These are phyloP conservation scores for Sextonia rubra DNA, from an alignment of 164 flowering plant genomes.

Conservation along the genomic window DNA sequence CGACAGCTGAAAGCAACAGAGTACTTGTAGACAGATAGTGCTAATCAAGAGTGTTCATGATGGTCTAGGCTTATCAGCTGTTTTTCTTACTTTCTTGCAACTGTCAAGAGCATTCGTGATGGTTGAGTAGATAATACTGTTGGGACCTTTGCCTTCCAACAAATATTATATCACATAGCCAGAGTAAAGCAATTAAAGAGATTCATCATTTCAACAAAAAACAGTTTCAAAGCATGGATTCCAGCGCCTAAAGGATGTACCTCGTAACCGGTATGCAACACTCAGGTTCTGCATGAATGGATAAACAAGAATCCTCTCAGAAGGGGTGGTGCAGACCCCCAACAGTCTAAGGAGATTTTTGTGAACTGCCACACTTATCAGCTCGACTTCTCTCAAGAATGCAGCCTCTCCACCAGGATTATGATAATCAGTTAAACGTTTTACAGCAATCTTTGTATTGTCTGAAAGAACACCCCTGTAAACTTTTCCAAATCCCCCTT, in stretches of 20 bases:
- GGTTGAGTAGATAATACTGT: too few species aligned
- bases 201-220: neutral
- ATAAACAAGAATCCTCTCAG: constrained; percentile 49
- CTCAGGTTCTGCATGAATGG: constrained; percentile 58
- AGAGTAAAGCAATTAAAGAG: too few species aligned
- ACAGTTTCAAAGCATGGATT: neutral
- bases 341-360: constrained; percentile 46
- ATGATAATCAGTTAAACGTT: constrained; percentile 49
- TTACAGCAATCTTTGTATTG: constrained; percentile 52
- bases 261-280: constrained; percentile 50
- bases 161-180: too few species aligned
- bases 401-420: constrained; percentile 54
- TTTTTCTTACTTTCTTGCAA: too few species aligned
- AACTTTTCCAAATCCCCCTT: constrained; percentile 62
- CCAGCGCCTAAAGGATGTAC: constrained; percentile 12
- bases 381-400: constrained; percentile 50
- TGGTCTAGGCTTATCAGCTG: too few species aligned
- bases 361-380: constrained; percentile 52
- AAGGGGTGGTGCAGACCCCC: constrained; percentile 46
- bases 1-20: too few species aligned
- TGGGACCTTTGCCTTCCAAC: too few species aligned
- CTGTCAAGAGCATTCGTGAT: too few species aligned
- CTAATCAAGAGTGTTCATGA: too few species aligned
- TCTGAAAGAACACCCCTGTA: constrained; percentile 40
- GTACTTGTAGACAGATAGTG: too few species aligned